These are phyloP conservation scores for Scheffersomyces illinoinensis DNA, from an alignment of 1,139 yeast genomes.

Conservation along the genomic window DNA sequence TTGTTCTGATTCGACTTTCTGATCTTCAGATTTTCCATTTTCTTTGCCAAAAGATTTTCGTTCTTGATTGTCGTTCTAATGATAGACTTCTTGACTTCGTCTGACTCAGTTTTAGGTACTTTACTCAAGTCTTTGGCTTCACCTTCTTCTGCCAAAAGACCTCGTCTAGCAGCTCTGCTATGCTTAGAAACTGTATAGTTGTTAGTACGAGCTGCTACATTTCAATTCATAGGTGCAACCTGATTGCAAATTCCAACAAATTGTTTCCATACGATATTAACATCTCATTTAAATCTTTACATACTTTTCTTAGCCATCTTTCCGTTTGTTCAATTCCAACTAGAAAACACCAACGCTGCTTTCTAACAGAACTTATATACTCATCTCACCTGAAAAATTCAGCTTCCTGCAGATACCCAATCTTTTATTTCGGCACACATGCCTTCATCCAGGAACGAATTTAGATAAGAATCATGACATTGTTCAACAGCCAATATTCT, in stretches of 20 bases:
- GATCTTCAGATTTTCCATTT: constrained; percentile 46
- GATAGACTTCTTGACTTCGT: constrained; percentile 61
- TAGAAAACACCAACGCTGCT: not conserved
- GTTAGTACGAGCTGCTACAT: constrained; percentile 15
- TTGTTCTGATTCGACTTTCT: constrained; percentile 31
- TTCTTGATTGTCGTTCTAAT: constrained; percentile 70
- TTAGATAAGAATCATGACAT: not conserved
- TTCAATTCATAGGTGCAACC: not conserved
- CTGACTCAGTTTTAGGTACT: constrained; percentile 58
- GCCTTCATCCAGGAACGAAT: not conserved
- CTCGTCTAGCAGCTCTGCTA: constrained; percentile 79
- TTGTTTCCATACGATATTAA: not conserved
- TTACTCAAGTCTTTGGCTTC: constrained; percentile 52
- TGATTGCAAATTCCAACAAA: not conserved
- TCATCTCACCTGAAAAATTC: constrained; percentile 1
- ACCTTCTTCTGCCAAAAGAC: constrained; percentile 36
- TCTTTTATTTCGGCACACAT: not conserved
- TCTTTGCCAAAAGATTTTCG: constrained; percentile 59
- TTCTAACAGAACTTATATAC: not conserved
- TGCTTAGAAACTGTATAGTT: constrained; percentile 52
- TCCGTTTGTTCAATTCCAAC: constrained; percentile 8
- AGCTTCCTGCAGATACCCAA: not conserved
- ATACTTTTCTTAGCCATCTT: constrained; percentile 33
- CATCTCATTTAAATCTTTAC: constrained; percentile 8
- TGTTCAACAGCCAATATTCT: not conserved